phyloP scores from a whole-genome alignment of 2,329 filamentous ascomycete species.

The Paraphoma chrysanthemicola region DNA sequence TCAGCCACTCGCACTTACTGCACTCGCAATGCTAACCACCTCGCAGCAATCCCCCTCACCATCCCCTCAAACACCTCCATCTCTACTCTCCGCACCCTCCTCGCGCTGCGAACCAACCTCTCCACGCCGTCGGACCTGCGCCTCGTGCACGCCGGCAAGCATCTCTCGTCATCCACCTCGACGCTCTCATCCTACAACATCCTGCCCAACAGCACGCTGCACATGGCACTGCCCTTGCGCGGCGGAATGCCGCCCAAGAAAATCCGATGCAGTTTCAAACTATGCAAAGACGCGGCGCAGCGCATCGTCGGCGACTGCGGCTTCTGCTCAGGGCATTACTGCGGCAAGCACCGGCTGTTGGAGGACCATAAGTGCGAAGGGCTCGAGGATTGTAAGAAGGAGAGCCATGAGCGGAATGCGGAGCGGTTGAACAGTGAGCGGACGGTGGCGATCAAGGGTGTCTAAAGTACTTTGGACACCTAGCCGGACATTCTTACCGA shows the following conservation, averaged over 20 bases:
- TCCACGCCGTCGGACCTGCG: slow-evolving; percentile 57
- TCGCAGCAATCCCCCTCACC: slow-evolving; percentile 64
- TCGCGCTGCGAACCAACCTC: slow-evolving; percentile 64
- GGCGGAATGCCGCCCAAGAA: slow-evolving; percentile 70
- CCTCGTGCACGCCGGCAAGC: slow-evolving; percentile 65
- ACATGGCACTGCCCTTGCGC: slow-evolving; percentile 65
- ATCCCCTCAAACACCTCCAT: slow-evolving; percentile 62
- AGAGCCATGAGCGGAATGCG: slow-evolving; percentile 92
- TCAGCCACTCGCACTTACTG: slow-evolving; percentile 17
- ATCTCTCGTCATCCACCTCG: slow-evolving; percentile 54
- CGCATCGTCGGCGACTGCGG: slow-evolving; percentile 95
- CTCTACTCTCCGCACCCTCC: slow-evolving; percentile 62
- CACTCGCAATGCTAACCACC: background rate
- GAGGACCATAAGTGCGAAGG: slow-evolving; percentile 94
- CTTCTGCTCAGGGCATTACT: slow-evolving; percentile 94
- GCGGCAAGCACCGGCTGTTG: slow-evolving; percentile 89
- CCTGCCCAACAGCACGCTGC: slow-evolving; percentile 58
- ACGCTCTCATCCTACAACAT: slow-evolving; percentile 59
- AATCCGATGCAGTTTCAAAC: slow-evolving; percentile 85
- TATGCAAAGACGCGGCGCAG: slow-evolving; percentile 86
- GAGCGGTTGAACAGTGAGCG: slow-evolving; percentile 91
- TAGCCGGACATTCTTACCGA: background rate
- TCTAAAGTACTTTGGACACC: slow-evolving; percentile 57
- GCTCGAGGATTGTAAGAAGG: slow-evolving; percentile 96
- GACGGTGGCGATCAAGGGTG: slow-evolving; percentile 91